These are phyloP conservation scores for Solanum sitiens DNA, from an alignment of 257 asterid genomes.

Conservation along the genomic window DNA sequence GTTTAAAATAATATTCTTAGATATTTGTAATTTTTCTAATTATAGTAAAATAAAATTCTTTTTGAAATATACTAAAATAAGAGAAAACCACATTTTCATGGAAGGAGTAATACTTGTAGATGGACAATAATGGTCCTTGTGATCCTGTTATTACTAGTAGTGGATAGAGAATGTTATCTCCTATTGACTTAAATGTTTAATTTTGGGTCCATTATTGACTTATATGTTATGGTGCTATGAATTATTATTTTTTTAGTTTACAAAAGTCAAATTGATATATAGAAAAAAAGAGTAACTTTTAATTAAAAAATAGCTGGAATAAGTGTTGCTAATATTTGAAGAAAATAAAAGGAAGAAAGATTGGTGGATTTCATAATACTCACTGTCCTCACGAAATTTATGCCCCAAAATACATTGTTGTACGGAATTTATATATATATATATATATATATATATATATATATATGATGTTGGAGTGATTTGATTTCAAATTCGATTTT, in stretches of 20 bases:
- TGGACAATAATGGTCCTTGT: background rate
- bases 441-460: fast-evolving
- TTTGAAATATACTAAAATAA: no score
- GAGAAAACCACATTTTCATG: no score
- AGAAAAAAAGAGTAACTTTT: background rate
- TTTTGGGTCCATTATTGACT: background rate
- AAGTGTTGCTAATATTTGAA: background rate
- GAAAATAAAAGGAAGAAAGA: background rate
- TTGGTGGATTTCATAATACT: background rate
- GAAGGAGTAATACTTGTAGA: background rate
- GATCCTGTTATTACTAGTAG: background rate
- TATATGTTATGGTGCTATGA: background rate
- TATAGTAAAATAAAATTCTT: no score
- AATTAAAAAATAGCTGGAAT: background rate
- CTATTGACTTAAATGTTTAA: background rate
- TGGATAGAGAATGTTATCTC: background rate
- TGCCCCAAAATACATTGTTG: no score
- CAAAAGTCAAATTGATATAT: background rate
- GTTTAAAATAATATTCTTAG: no score
- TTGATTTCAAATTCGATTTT: no score
- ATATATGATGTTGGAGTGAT: no score
- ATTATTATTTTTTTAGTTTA: background rate
- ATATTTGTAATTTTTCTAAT: no score
- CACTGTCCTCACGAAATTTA: background rate
- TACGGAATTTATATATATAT: no score